Percentiles rank a stretch among this genome's conserved stretches.
Evolutionary conservation across 106 monocot species (phyloP).

Genomic region (Phalaenopsis aphrodite): DNA sequence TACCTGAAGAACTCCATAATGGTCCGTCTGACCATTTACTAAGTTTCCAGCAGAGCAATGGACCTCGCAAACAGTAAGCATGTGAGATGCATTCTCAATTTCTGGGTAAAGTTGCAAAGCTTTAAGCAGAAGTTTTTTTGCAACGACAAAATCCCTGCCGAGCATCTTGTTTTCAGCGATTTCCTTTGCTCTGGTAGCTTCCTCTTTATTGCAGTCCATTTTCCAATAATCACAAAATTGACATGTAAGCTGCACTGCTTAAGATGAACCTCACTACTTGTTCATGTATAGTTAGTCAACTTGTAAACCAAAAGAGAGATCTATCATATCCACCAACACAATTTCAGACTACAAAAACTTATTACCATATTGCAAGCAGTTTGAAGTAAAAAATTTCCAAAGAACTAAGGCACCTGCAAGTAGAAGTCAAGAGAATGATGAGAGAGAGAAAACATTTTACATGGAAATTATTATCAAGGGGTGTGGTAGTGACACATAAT

Average conservation of each 20-base stretch:
- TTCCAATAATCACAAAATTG: not conserved
- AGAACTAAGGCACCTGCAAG: not conserved
- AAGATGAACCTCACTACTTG: not conserved
- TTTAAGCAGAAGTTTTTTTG: conserved; percentile 45
- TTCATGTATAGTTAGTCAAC: not conserved
- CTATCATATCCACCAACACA: not conserved
- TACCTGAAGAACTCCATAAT: conserved; percentile 67
- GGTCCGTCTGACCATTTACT: conserved; percentile 40
- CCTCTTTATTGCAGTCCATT: conserved; percentile 92
- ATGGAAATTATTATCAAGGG: not conserved
- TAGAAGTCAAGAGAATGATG: not conserved
- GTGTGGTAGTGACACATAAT: not conserved
- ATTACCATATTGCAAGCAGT: not conserved
- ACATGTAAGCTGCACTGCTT: not conserved
- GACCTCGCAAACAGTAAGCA: conserved; percentile 76
- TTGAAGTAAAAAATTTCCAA: not conserved
- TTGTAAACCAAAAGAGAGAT: not conserved
- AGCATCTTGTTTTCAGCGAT: conserved; percentile 66
- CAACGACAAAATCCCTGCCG: conserved; percentile 47
- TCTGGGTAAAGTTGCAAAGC: conserved; percentile 64
- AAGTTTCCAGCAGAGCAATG: conserved; percentile 46
- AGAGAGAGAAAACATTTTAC: not conserved
- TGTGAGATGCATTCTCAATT: conserved; percentile 58
- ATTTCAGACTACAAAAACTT: not conserved
- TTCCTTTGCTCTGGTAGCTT: conserved; percentile 61